Conservation (phyloP, 1,284 basidiomycete genomes). For the Fomitiporia mediterranea region DNA sequence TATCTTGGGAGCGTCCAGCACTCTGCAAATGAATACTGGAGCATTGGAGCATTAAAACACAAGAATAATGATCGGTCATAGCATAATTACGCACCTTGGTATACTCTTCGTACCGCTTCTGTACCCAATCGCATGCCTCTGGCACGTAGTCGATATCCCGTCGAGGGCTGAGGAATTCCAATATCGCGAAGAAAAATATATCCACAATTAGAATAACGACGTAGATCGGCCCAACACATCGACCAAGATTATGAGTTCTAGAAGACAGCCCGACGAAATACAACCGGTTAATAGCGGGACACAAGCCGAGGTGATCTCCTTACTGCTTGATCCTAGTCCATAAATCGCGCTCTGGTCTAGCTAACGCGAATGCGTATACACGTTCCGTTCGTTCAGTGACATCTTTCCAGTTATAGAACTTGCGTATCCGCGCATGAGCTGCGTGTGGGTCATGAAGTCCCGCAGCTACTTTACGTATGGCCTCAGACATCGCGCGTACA, state of each 20-base stretch:
- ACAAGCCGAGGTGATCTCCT: constrained; percentile 21
- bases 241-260: constrained; percentile 69
- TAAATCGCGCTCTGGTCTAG: constrained; percentile 54
- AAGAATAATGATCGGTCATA: no score
- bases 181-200: constrained; percentile 70
- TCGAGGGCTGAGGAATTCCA: constrained; percentile 74
- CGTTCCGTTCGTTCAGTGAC: constrained; percentile 77
- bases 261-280: not conserved
- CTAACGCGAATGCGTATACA: constrained; percentile 75
- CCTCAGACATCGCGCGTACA: constrained; percentile 76
- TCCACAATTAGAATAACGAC: constrained; percentile 76
- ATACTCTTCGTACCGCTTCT: constrained; percentile 30
- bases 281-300: not conserved
- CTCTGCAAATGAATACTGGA: no score
- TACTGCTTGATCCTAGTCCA: constrained; percentile 72
- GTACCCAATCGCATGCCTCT: constrained; percentile 38
- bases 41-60: no score
- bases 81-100: no score
- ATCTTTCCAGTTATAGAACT: constrained; percentile 88
- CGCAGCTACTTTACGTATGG: constrained; percentile 64
- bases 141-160: constrained; percentile 64
- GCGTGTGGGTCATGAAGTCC: constrained; percentile 72
- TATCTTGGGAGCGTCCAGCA: no score
- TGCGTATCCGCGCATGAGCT: constrained; percentile 76
- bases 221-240: constrained; percentile 73